These are phyloP conservation scores for Xerocomellus dryophilus DNA, from an alignment of 768 basidiomycete species.

Conservation along the genomic window DNA sequence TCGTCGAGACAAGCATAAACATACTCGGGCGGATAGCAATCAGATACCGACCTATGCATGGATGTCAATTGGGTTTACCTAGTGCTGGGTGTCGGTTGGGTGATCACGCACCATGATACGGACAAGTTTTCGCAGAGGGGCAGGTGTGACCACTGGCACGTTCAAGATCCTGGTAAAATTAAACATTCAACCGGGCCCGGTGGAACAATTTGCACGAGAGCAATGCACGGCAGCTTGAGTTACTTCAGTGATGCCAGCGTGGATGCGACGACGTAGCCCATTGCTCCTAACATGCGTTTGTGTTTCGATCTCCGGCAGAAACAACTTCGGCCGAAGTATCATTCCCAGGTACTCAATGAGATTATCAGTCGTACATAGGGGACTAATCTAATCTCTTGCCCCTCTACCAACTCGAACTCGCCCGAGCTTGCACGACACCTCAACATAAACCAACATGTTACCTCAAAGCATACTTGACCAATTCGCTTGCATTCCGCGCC, in stretches of 20 bases:
- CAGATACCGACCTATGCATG: not conserved
- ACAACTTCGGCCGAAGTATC: no score
- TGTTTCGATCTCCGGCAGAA: no score
- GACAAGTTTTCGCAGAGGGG: slow-evolving; percentile 87
- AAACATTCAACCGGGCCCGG: not conserved
- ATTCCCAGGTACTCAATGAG: no score
- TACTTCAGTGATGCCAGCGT: slow-evolving; percentile 82
- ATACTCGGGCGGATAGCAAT: not conserved
- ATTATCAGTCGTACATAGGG: no score
- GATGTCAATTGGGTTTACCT: no score
- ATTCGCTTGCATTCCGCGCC: no score
- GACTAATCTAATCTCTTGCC: no score
- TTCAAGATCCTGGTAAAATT: slow-evolving; percentile 48
- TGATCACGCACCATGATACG: slow-evolving; percentile 60
- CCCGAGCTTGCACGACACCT: no score
- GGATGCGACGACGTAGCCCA: slow-evolving; percentile 69
- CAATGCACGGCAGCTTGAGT: slow-evolving; percentile 69
- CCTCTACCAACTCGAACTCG: no score
- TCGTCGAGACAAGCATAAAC: slow-evolving; percentile 20
- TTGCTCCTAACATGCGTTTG: no score
- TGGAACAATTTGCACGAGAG: not conserved
- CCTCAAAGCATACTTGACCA: no score
- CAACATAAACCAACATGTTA: no score
- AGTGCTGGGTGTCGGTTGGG: slow-evolving; percentile 64
- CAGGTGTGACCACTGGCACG: slow-evolving; percentile 70